Evolutionary conservation across 495 filamentous ascomycete genomes (phyloP).

Genomic region (Opeltia flavorubescens): DNA sequence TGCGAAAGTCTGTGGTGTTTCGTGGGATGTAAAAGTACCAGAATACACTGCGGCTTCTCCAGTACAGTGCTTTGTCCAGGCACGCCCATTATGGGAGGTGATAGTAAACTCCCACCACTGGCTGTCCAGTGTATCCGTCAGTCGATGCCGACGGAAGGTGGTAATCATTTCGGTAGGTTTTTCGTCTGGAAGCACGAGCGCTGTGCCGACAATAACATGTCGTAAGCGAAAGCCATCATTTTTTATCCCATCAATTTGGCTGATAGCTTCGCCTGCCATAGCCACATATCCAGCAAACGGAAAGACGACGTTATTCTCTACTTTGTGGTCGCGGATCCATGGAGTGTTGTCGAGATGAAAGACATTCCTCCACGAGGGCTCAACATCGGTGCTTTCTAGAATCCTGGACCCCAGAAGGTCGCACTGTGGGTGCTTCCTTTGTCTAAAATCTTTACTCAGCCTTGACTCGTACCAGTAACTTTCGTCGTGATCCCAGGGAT

Average conservation of each 20-base stretch:
- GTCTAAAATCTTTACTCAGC: constrained; percentile 17
- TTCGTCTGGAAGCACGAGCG: constrained; percentile 18
- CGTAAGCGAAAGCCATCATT: constrained; percentile 16
- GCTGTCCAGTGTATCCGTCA: constrained; percentile 24
- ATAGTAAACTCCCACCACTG: constrained; percentile 35
- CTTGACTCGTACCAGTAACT: constrained; percentile 23
- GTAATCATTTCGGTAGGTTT: constrained; percentile 23
- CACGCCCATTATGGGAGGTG: constrained; percentile 22
- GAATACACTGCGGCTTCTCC: constrained; percentile 23
- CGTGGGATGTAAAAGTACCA: too few relatives aligned
- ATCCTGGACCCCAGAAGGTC: constrained; percentile 23
- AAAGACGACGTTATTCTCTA: constrained; percentile 27
- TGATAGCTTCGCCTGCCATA: constrained; percentile 32
- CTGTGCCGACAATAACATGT: constrained; percentile 15
- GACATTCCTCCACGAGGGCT: constrained; percentile 25
- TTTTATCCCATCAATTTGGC: constrained; percentile 22
- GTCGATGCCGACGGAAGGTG: constrained; percentile 18
- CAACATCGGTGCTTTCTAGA: constrained; percentile 15
- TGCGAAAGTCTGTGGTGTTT: too few relatives aligned
- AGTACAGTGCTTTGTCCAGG: constrained; percentile 29
- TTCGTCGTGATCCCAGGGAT: constrained; percentile 22
- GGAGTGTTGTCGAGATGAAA: constrained; percentile 14
- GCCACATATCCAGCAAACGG: constrained; percentile 33
- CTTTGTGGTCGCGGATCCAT: constrained; percentile 17
- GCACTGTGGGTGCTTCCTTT: constrained; percentile 10